phyloP scores from a whole-genome alignment of 345 rosid species.

The Acer campestre region DNA sequence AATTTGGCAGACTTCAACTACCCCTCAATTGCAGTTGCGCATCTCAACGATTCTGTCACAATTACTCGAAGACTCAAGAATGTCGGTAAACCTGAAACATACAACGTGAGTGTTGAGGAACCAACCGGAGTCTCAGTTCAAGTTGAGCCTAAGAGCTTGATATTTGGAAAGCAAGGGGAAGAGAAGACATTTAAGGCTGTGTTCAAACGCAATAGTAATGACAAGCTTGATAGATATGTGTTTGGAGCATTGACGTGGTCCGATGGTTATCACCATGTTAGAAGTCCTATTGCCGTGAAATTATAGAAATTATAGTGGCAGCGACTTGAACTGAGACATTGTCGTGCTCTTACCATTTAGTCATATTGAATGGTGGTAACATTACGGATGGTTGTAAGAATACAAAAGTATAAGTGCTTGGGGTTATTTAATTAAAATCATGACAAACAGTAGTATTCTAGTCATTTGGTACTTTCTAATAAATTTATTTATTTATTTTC shows the following conservation, averaged over 20 bases:
- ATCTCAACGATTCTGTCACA: slow-evolving; percentile 20
- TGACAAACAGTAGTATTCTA: too few relatives aligned
- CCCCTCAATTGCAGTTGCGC: slow-evolving; percentile 49
- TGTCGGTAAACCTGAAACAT: slow-evolving; percentile 46
- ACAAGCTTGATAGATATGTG: slow-evolving; percentile 2
- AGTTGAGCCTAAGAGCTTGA: slow-evolving; percentile 37
- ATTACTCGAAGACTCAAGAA: slow-evolving; percentile 44
- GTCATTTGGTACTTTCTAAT: too few relatives aligned
- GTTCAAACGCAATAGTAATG: slow-evolving; percentile 9
- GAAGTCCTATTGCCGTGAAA: slow-evolving; percentile 41
- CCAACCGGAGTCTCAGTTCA: slow-evolving; percentile 33
- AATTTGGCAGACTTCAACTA: slow-evolving; percentile 44
- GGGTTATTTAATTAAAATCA: too few relatives aligned
- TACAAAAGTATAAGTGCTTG: too few relatives aligned
- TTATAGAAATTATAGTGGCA: not conserved
- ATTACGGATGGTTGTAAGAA: too few relatives aligned
- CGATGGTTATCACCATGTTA: slow-evolving; percentile 50
- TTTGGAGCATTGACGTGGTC: slow-evolving; percentile 55
- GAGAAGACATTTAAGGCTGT: slow-evolving; percentile 46
- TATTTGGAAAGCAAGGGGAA: slow-evolving; percentile 37
- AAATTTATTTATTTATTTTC: too few relatives aligned
- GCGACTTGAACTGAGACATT: too few relatives aligned
- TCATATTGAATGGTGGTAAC: too few relatives aligned
- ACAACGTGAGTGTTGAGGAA: slow-evolving; percentile 24
- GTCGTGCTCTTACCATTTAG: too few relatives aligned